Evolutionary conservation across 768 basidiomycete genomes (phyloP).

Genomic region (Leucosporidium scottii): DNA sequence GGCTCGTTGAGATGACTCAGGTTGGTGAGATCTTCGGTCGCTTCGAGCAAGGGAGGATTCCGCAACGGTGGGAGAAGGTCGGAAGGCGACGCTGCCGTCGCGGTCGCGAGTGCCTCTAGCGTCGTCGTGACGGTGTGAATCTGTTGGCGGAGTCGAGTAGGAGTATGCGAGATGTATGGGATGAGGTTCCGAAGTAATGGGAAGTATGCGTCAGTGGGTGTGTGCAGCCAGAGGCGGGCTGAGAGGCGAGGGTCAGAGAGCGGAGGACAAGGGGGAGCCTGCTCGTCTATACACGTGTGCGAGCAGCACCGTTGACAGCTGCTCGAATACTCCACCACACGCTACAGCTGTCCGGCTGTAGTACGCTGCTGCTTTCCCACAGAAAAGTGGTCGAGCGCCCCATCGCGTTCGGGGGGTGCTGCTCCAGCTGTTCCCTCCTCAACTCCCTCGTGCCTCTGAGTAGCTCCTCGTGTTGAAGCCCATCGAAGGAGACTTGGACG

Average conservation of each 20-base stretch:
- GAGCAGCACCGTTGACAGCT: too few species aligned
- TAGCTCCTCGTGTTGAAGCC: too few species aligned
- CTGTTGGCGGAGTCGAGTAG: not conserved
- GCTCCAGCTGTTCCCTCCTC: not conserved
- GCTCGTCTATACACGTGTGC: not conserved
- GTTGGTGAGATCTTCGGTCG: slow-evolving; percentile 94
- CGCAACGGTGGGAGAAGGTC: slow-evolving; percentile 79
- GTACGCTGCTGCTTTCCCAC: not conserved
- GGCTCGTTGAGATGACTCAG: slow-evolving; percentile 98
- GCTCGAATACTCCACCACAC: too few species aligned
- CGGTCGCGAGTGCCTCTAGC: slow-evolving; percentile 67
- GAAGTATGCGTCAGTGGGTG: too few species aligned
- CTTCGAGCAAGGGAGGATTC: slow-evolving; percentile 92
- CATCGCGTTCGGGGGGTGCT: not conserved
- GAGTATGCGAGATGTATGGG: too few species aligned
- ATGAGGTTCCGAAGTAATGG: too few species aligned
- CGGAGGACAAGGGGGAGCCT: not conserved
- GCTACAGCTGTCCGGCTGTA: too few species aligned
- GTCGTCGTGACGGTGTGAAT: slow-evolving; percentile 60
- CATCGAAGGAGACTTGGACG: too few species aligned
- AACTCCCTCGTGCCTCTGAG: not conserved
- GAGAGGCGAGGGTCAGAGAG: slow-evolving; percentile 1
- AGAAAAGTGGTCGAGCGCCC: not conserved
- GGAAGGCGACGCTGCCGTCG: slow-evolving; percentile 19
- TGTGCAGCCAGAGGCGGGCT: too few species aligned